Evolutionary conservation across 139 green algal species (phyloP).

Genomic region (Tetraselmis striata): DNA sequence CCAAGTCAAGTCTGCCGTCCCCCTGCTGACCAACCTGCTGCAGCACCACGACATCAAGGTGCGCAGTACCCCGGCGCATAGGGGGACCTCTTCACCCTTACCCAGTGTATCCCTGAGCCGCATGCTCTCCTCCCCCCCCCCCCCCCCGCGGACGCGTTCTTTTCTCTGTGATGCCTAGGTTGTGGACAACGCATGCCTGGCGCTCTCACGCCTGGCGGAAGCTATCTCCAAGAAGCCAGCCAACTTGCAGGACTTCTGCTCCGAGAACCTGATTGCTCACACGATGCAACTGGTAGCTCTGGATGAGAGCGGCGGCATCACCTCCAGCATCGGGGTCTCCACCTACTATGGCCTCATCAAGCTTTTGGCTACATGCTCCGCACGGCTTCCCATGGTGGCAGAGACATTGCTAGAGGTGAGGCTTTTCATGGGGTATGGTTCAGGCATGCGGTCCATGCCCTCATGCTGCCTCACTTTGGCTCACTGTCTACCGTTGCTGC

Average conservation of each 20-base stretch:
- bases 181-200: constrained; percentile 80
- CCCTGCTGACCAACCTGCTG: constrained; percentile 83
- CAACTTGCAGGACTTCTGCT: constrained; percentile 58
- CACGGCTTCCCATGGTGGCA: constrained; percentile 45
- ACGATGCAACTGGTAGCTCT: constrained; percentile 64
- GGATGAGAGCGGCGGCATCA: constrained; percentile 47
- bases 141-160: too few species aligned
- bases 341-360: constrained; percentile 80
- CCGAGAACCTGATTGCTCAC: constrained; percentile 59
- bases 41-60: constrained; percentile 57
- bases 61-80: background rate
- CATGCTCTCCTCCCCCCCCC: too few species aligned
- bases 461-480: too few species aligned
- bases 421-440: too few species aligned
- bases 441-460: too few species aligned
- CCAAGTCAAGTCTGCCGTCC: constrained; percentile 58
- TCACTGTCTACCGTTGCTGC: too few species aligned
- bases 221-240: constrained; percentile 35
- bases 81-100: too few species aligned
- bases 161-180: too few species aligned
- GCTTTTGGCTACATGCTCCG: constrained; percentile 63
- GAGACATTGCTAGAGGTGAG: constrained; percentile 51
- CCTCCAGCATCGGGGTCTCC: constrained; percentile 50
- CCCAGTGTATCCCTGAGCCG: too few species aligned
- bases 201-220: constrained; percentile 74